Conservation (phyloP, 2,329 filamentous ascomycete species). For the Cordyceps javanica region DNA sequence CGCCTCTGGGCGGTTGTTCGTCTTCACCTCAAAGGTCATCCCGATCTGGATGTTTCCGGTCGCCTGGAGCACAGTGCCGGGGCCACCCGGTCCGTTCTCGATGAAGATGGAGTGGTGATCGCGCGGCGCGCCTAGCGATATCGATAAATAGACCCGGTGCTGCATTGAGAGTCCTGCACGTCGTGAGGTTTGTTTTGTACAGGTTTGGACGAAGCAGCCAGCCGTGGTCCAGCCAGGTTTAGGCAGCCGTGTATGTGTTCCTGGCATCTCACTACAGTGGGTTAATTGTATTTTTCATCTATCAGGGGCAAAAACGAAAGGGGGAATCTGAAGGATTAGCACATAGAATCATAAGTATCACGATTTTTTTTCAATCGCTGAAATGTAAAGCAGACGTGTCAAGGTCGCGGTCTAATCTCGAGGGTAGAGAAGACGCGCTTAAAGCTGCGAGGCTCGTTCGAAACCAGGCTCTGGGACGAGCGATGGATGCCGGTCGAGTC, state of each 20-base stretch:
- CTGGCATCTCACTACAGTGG: too few species aligned
- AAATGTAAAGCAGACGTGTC: too few species aligned
- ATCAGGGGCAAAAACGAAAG: too few species aligned
- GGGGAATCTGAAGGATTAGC: too few species aligned
- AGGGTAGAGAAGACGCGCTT: too few species aligned
- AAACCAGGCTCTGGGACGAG: too few species aligned
- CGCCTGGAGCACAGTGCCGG: conserved; percentile 20
- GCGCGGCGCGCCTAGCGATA: conserved; percentile 13
- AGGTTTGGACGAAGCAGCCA: neutral
- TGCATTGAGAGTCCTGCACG: neutral
- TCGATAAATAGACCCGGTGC: neutral
- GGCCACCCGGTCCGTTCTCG: conserved; percentile 2
- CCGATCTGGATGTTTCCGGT: conserved; percentile 26
- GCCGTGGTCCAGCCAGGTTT: neutral
- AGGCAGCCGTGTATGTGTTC: neutral
- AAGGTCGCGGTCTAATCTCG: too few species aligned
- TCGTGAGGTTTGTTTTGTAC: neutral
- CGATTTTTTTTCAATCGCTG: too few species aligned
- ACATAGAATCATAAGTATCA: too few species aligned
- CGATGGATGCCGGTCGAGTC: too few species aligned
- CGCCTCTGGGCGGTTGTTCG: conserved; percentile 16
- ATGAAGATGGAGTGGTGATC: conserved; percentile 26
- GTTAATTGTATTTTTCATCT: neutral
- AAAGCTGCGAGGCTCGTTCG: too few species aligned
- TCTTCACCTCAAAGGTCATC: conserved; percentile 22